Evolutionary conservation across 208 protist genomes (phyloP), one percentile per base, ranked within the genome.

Genomic region (Leishmania mexicana): DNA sequence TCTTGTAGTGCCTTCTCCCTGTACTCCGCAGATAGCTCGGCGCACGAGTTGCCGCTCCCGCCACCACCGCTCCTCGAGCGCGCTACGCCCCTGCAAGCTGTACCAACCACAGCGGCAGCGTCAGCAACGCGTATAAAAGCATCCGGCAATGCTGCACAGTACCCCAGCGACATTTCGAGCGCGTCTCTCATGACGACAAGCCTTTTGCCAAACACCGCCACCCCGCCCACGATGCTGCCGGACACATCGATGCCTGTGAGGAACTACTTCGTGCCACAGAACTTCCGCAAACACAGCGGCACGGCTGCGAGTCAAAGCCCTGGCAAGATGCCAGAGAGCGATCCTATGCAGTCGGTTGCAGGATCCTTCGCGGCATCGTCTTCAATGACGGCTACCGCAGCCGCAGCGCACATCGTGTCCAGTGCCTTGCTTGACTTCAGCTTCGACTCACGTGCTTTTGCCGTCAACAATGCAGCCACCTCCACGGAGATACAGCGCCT

Each of bases 1-100:
- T 80, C 73, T n/a, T 76, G 79, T 76, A 83, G 81, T 42, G 73
- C 80, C 28, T 88, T 81, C 21, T 80, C 83, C 3, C 78, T 86
- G n/a, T 80, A 83, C 73, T 86, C 83, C 1, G 73, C 78, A 2
- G 78, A 82, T 58, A 83, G 83, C 78, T 67, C 49, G 42, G n/a
- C 28, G 65, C 58, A 35, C 10, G 78, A 86, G 42, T 24, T 77
- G 31, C 78, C 83, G 10, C 57, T 21, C 62, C 73, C 49, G 45
- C 78, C 79, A 11, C 28, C 53, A 3, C 64, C 13, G 38, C 45
- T 58, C 45, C 42, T 65, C 35, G 45, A n/a, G 1, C 53, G 54
- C 40, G 7, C 19, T 1, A 13, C 31, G 57, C 8, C 53, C 35
- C 53, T 65, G 31, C 53, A 17, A 68, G 47, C 73, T 24, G 28